Evolutionary conservation across 306 rosid species (phyloP).

Genomic region (Neltuma alba): DNA sequence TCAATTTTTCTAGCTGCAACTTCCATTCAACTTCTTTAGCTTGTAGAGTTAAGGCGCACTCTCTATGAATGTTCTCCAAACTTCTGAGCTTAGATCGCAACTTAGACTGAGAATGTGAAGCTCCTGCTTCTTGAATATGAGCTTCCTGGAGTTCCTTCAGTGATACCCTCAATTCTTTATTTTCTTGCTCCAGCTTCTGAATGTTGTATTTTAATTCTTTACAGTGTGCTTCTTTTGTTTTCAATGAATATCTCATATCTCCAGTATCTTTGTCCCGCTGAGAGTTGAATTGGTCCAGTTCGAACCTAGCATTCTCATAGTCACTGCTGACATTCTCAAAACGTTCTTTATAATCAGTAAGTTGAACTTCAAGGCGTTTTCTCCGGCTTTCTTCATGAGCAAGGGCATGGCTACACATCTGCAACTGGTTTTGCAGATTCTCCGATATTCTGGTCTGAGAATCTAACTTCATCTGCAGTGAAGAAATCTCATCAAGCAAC

Average conservation of each 20-base stretch:
- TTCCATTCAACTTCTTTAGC: conserved; percentile 70
- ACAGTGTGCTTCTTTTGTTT: conserved; percentile 47
- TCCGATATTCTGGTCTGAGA: conserved; percentile 53
- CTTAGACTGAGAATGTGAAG: conserved; percentile 65
- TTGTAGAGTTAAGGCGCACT: conserved; percentile 48
- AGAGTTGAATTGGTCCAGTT: conserved; percentile 41
- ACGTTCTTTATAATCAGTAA: conserved; percentile 45
- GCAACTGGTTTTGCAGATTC: conserved; percentile 53
- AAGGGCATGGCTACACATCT: conserved; percentile 62
- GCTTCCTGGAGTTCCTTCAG: conserved; percentile 77
- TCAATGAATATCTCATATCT: conserved; percentile 45
- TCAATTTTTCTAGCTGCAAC: conserved; percentile 28
- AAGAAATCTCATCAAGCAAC: conserved; percentile 57
- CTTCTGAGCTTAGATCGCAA: conserved; percentile 61
- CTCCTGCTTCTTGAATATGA: conserved; percentile 72
- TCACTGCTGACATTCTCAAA: conserved; percentile 40
- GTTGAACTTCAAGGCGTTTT: conserved; percentile 55
- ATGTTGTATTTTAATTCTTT: conserved; percentile 57
- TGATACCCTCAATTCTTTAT: conserved; percentile 47
- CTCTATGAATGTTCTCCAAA: conserved; percentile 61
- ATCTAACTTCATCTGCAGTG: conserved; percentile 57
- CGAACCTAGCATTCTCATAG: conserved; percentile 41
- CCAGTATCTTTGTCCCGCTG: conserved; percentile 58
- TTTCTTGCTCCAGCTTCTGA: conserved; percentile 56
- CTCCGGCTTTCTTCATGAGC: conserved; percentile 64